Conservation (phyloP, 192 early-diverging fungal species). For the Thamnidium elegans region DNA sequence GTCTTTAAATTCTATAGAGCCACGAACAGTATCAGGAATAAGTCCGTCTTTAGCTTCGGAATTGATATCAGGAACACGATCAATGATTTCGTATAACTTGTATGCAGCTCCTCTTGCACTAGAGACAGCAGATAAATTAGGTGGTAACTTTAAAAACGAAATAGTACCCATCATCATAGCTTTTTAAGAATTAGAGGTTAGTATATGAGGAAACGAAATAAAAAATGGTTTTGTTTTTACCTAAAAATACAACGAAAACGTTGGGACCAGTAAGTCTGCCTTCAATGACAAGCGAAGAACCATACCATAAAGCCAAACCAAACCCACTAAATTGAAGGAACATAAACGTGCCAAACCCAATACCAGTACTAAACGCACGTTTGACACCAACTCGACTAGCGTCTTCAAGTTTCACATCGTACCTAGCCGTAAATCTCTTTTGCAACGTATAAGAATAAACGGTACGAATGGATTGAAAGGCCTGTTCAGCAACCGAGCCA, state of each 20-base stretch:
- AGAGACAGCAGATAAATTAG: constrained; percentile 67
- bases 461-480: constrained; percentile 76
- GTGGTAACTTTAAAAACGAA: constrained; percentile 63
- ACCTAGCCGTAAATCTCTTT: constrained; percentile 62
- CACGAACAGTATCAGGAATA: constrained; percentile 45
- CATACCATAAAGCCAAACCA: constrained; percentile 83
- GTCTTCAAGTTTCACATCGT: constrained; percentile 50
- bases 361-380: constrained; percentile 55
- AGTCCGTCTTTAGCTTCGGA: constrained; percentile 40
- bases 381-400: constrained; percentile 63
- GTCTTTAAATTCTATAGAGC: constrained; percentile 68
- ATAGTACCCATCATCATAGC: constrained; percentile 73
- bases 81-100: constrained; percentile 76
- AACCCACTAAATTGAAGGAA: constrained; percentile 70
- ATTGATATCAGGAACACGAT: constrained; percentile 77
- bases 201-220: not conserved
- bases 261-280: constrained; percentile 40
- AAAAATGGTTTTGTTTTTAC: not conserved
- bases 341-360: constrained; percentile 70
- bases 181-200: constrained; percentile 11
- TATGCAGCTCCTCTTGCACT: constrained; percentile 76
- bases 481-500: constrained; percentile 82
- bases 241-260: constrained; percentile 85
- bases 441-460: constrained; percentile 80
- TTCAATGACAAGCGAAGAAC: constrained; percentile 50